Base-by-base conservation (phyloP, 1,284 basidiomycete genomes). In the Sporisorium sorghi region DNA sequence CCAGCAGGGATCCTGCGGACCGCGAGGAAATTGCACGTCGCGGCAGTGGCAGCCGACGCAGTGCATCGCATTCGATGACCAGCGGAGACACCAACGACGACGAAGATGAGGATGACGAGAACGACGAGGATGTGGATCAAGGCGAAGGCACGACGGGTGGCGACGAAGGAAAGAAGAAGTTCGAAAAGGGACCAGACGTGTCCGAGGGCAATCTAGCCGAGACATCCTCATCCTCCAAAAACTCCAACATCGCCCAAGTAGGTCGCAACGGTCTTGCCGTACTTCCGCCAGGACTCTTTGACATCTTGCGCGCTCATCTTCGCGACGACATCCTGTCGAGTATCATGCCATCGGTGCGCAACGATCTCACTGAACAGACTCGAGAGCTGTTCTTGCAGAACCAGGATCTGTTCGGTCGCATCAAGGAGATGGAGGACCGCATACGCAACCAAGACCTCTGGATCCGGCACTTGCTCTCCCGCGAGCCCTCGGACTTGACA, bases 251-350 rank as follows among this genome's bases (percentile, higher is more conserved):
- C 23, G 73, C 68, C 7, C 68, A 61, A 47, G 60, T 68, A 1
- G 73, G 73, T n/a, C 68, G 73, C 28, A 75, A 75, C 26, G 73
- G 73, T 6, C 73, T 75, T 19, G 73, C 73, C 9, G 73, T 75
- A 17, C 60, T 75, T 26, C 68, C 73, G 1, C 73, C 73, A 0
- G 73, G 73, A 5, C 50, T 75, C 14, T 75, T 75, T 26, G 73
- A 75, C 46, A 75, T 75, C 24, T 40, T 75, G 32, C 73, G 73
- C 37, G 68, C 60, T 11, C 68, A 71, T 44, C 68, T 75, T 37
- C 59, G 61, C 43, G 73, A 75, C 37, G 73, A 75, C 37, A 68
- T 75, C 28, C 37, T 75, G 26, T 57, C 67, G 19, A 65, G 68
- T 44, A 71, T 71, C 68, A 70, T 75, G 68, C 73, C 73, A 1